Conservation (phyloP, 257 asterid species). For the Solanum lycopersicoides region DNA sequence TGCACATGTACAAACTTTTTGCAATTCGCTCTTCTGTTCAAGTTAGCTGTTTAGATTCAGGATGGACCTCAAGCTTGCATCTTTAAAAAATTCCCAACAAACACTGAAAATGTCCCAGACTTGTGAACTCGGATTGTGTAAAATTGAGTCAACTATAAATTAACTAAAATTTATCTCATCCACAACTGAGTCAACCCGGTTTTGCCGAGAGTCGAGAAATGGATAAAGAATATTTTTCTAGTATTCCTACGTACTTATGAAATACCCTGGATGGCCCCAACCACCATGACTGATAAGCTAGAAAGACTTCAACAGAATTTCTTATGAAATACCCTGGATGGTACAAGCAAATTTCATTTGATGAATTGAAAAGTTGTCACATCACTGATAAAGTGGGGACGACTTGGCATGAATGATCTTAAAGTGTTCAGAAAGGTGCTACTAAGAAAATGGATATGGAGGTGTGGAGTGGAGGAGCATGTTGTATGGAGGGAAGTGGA, state of each 20-base stretch:
- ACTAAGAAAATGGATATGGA: not conserved
- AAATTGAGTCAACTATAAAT: not conserved
- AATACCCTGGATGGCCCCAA: not conserved
- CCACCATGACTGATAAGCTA: not conserved
- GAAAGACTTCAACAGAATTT: not conserved
- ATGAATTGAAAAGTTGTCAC: not conserved
- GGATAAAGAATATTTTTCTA: not conserved
- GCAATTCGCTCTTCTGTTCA: not conserved
- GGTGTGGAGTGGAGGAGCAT: not conserved
- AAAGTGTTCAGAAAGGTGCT: not conserved
- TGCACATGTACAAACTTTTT: not conserved
- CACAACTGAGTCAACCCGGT: not conserved
- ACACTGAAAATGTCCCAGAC: not conserved
- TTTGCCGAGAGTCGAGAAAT: not conserved
- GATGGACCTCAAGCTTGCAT: not conserved
- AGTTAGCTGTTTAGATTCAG: not conserved
- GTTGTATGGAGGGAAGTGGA: not conserved
- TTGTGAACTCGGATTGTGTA: not conserved
- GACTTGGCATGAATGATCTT: not conserved
- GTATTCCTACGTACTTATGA: not conserved
- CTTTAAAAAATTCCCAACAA: not conserved
- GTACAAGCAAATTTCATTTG: not conserved
- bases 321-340: not conserved
- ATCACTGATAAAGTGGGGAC: not conserved
- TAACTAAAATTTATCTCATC: not conserved